phyloP scores from a whole-genome alignment of 2,329 filamentous ascomycete species.

The Westerdykella ornata region DNA sequence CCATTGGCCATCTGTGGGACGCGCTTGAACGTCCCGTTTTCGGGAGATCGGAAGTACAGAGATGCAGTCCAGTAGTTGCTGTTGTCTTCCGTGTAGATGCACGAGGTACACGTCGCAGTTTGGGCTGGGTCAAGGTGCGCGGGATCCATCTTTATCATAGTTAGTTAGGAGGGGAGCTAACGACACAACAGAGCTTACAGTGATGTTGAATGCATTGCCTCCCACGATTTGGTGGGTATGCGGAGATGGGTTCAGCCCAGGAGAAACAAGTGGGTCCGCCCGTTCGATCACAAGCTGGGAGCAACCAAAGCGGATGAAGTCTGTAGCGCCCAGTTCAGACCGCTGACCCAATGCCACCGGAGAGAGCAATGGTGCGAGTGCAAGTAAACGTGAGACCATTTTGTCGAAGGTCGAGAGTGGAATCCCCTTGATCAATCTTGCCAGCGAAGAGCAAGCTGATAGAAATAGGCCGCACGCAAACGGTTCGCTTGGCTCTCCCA shows the following conservation, averaged over 20 bases:
- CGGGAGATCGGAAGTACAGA: constrained; percentile 27
- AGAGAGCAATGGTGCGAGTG: too few relatives aligned
- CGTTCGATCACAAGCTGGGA: constrained; percentile 14
- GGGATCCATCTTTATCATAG: constrained; percentile 14
- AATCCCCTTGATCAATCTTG: too few relatives aligned
- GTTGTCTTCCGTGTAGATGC: constrained; percentile 32
- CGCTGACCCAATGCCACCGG: too few relatives aligned
- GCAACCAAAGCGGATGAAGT: constrained; percentile 12
- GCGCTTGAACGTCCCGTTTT: constrained; percentile 27
- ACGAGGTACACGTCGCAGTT: constrained; percentile 15
- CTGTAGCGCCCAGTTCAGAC: neutral
- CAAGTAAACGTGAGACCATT: too few relatives aligned
- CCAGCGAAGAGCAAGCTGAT: too few relatives aligned
- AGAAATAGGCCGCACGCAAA: too few relatives aligned
- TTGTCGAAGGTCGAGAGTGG: too few relatives aligned
- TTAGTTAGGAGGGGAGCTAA: neutral
- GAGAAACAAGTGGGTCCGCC: constrained; percentile 11
- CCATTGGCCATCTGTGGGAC: constrained; percentile 35
- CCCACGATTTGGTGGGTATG: constrained; percentile 14
- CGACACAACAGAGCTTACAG: constrained; percentile 1
- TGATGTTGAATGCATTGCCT: constrained; percentile 13
- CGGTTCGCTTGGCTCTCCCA: too few relatives aligned
- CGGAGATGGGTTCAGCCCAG: constrained; percentile 9
- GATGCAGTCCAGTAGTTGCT: constrained; percentile 34
- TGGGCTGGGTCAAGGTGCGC: constrained; percentile 12